Evolutionary conservation across 2,329 filamentous ascomycete species (phyloP), one percentile per base, ranked within the genome.

Genomic region (Fusarium newnesense): DNA sequence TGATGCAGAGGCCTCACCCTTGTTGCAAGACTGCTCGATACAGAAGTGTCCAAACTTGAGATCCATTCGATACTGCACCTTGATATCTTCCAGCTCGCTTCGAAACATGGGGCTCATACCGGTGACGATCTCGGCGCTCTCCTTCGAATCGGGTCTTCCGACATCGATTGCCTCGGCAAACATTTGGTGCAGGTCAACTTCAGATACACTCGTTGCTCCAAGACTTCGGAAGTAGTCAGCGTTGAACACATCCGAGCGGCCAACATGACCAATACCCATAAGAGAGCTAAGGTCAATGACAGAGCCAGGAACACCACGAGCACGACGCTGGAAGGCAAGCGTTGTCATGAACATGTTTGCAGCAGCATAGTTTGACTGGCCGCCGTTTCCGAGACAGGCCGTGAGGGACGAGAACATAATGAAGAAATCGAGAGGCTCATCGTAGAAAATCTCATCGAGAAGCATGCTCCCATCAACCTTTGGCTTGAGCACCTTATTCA

Each of bases 331-430:
- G 8, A 36, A 42, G 7, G 43, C 52, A 10, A 49, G 42, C 7
- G 42, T 49, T n/a, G 36, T 57, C 52, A 64, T 58, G 16, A 43
- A 64, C 19, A 50, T 32, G 37, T 58, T 64, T 21, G 53, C 61
- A 16, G 61, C 61, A 5, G 44, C 36, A 30, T 64, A 64, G 44
- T 64, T 64, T 37, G 24, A 28, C 36, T 64, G 61, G 21, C 61
- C 61, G 8, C 26, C 28, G 13, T 57, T 57, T 12, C 53, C 61
- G 10, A 57, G 28, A 34, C 39, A n/a, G 10, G 61, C 43, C 30
- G 53, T 43, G 9, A 52, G 16, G 6, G 61, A 64, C 8, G 53
- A 58, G 21, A 58, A 43, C 36, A 58, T 43, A 43, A 64, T 40
- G 15, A 64, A 50, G 5, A 57, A 64, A 21, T 54, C 46, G 3